Base-by-base conservation (phyloP, 345 rosid species). In the Sonneratia caseolaris region DNA sequence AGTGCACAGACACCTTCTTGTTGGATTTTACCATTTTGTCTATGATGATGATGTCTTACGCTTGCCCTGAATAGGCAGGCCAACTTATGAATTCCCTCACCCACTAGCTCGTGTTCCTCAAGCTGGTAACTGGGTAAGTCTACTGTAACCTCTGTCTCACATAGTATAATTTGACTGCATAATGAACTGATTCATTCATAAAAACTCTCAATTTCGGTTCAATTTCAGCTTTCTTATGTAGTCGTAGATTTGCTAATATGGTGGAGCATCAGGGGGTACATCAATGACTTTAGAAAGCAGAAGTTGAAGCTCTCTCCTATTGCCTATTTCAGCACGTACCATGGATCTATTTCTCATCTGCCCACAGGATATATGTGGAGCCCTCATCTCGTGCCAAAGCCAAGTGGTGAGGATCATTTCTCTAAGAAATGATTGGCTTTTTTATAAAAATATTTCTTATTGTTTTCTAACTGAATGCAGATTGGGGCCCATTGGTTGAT, bases 361-460 rank as follows among this genome's bases (percentile, higher is more conserved):
- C 99, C 99, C 74, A 95, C 97, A 7, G 97, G 90, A 83, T 92
- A 95, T 83, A 84, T 95, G 93, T 95, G 99, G 97, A 95, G 99
- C 82, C 89, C 97, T 59, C 90, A 88, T 76, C 88, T 95, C 71
- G 97, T 95, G 81, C 92, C 99, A 76, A 95, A 95, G 81, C 99
- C 99, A 75, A 87, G 68, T 79, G 99, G 99, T 95, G 79, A 81
- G 83, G 35, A 73, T 68, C 37, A 32, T 49, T 10, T 36, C 5
- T 42, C 37, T 45, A 21, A 21, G 7, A 55, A 62, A 24, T 16
- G 9, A 35, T 62, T 3, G 66, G 19, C 66, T 62, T 22, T 57
- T 35, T 0, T 24, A 5, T 61, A 32, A 15, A 7, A 8, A 61
- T 61, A 32, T 61, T 4, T 15, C 24, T n/a, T 68, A 8, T 14